Evolutionary conservation across 306 rosid genomes (phyloP), one percentile per base, ranked within the genome.

Genomic region (Cicer chorassanicum): DNA sequence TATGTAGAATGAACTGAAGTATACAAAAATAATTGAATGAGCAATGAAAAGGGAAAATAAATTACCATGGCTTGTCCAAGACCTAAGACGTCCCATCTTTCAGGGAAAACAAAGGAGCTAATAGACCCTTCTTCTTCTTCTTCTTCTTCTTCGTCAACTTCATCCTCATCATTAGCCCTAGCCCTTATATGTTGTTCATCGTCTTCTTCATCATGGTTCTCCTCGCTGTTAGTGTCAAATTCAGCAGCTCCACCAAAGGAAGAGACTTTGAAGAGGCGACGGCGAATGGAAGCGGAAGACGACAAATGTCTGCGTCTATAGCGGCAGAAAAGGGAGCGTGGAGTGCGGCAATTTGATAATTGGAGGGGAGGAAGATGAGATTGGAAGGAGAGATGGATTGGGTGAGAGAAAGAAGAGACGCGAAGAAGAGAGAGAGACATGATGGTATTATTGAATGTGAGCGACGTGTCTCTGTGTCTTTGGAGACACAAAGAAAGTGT

Each of bases 1-100:
- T 29, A 29, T 29, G 36, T 29, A 29, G 56, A 50, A 50, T 50
- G 56, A 50, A 14, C 21, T 50, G 56, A 14, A n/a, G 56, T 14
- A 50, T 6, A 6, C 21, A 16, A 50, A 50, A n/a, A 29, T 3
- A 29, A 29, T 29, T 21, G 13, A 10, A 42, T 38, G 21, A 39
- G 39, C 6, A 74, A 44, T 36, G 53, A 40, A 70, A 81, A 44
- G 7, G 34, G 75, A 41, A 51, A 80, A 24, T 9, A 19, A 73
- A 77, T 43, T 86, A 91, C 97, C 98, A 94, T 94, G 81, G 98
- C 98, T 78, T 94, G 98, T 62, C 98, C 98, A 54, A 94, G 98
- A 24, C 98, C 98, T 80, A 94, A 71, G 1, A 94, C 97, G 71
- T 94, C 97, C 96, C 94, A 93, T 79, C 88, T 87, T 19, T 91